Evolutionary conservation across 108 stramenopile genomes (phyloP).

Genomic region (Discostella stelligeroides): DNA sequence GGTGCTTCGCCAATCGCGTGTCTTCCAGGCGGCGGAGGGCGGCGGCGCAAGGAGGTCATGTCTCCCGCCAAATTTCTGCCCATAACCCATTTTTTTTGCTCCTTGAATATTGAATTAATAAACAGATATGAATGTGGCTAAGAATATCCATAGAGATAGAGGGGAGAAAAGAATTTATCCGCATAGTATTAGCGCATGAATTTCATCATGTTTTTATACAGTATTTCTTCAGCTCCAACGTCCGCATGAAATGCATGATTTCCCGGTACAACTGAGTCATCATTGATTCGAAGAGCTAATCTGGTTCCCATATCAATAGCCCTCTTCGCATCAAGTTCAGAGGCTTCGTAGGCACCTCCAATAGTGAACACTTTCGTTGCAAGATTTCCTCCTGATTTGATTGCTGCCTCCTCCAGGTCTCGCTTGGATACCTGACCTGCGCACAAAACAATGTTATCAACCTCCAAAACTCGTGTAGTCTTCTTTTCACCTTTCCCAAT

Average conservation of each 20-base stretch:
- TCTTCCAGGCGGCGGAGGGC: no score
- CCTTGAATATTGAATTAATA: no score
- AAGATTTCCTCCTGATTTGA: conserved; percentile 36
- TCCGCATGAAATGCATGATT: conserved; percentile 67
- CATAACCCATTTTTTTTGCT: no score
- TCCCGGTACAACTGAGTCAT: conserved; percentile 66
- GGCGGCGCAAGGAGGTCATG: no score
- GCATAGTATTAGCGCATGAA: conserved; percentile 16
- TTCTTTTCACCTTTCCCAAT: conserved; percentile 55
- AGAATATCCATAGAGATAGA: no score
- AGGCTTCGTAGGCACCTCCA: conserved; percentile 93
- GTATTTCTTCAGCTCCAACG: conserved; percentile 64
- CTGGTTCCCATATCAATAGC: conserved; percentile 98
- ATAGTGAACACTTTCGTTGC: conserved; percentile 79
- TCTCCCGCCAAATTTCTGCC: no score
- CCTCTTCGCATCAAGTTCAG: conserved; percentile 96
- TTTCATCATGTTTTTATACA: conserved; percentile 45
- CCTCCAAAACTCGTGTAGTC: conserved; percentile 72
- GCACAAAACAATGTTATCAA: conserved; percentile 94
- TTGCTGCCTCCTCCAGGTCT: conserved; percentile 39
- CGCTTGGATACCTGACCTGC: conserved; percentile 88
- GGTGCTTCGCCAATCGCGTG: no score
- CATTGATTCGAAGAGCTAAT: conserved; percentile 82
- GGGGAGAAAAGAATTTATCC: no score
- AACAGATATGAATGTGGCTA: no score